phyloP scores from a whole-genome alignment of 1,139 yeast genomes.

The Torulaspora pretoriensis region DNA sequence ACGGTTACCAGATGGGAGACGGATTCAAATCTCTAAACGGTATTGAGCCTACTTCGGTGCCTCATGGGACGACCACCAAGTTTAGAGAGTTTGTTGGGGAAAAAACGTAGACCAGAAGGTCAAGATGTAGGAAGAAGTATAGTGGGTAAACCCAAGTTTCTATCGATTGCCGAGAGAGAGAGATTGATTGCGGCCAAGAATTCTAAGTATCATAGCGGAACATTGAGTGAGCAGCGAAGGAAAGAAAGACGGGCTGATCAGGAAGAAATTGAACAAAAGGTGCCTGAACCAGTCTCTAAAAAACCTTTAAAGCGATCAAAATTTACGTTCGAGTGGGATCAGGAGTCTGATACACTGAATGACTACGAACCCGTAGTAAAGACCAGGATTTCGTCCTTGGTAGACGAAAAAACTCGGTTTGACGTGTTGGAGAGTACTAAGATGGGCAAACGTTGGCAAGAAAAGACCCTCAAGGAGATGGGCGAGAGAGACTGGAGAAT shows the following conservation, averaged over 20 bases:
- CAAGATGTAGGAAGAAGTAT: background rate
- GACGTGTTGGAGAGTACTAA: slow-evolving; percentile 18
- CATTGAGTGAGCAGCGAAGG: background rate
- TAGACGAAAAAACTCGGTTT: slow-evolving; percentile 15
- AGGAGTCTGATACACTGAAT: slow-evolving; percentile 58
- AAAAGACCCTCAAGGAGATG: slow-evolving; percentile 64
- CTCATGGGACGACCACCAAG: slow-evolving; percentile 24
- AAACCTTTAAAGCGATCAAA: slow-evolving; percentile 28
- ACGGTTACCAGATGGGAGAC: too few species aligned
- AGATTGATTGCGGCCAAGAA: slow-evolving; percentile 24
- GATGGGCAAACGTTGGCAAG: slow-evolving; percentile 58
- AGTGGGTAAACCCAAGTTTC: slow-evolving; percentile 14
- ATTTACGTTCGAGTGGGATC: slow-evolving; percentile 70
- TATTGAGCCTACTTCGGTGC: too few species aligned
- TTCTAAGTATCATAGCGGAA: background rate
- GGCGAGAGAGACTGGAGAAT: slow-evolving; percentile 85
- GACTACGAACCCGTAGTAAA: slow-evolving; percentile 45
- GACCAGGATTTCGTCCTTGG: slow-evolving; percentile 18
- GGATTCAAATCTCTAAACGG: too few species aligned
- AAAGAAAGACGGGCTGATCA: background rate
- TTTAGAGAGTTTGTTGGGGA: slow-evolving; percentile 14
- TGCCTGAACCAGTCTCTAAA: background rate
- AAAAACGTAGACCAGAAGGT: background rate
- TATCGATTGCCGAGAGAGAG: slow-evolving; percentile 48
- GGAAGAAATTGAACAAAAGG: background rate